phyloP scores from a whole-genome alignment of 2,329 filamentous ascomycete species.

The Cytospora piceicola region DNA sequence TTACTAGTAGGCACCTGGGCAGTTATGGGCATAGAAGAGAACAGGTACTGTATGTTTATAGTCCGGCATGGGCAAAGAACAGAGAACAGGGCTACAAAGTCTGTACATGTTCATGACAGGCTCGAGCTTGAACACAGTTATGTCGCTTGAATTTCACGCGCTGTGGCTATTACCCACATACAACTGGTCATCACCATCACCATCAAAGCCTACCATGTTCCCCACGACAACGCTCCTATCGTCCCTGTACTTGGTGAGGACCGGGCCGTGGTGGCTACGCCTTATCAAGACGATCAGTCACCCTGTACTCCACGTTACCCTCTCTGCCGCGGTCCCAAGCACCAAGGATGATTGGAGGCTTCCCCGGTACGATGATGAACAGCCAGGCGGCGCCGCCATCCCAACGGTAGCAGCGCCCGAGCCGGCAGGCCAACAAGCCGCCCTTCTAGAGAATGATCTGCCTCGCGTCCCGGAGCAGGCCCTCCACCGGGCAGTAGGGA shows the following conservation, averaged over 20 bases:
- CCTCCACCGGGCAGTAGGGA: conserved; percentile 91
- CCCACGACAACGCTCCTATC: not conserved
- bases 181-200: not conserved
- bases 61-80: not conserved
- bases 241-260: not conserved
- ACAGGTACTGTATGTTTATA: not conserved
- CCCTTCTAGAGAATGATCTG: conserved; percentile 66
- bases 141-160: not conserved
- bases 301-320: too few relatives aligned
- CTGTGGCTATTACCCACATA: not conserved
- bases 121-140: not conserved
- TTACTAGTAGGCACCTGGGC: too few relatives aligned
- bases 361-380: not conserved
- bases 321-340: too few relatives aligned
- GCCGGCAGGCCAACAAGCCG: not conserved
- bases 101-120: not conserved
- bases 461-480: conserved; percentile 73
- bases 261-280: not conserved
- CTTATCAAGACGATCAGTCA: too few relatives aligned
- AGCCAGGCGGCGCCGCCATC: not conserved
- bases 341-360: not conserved
- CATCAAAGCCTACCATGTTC: not conserved
- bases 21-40: too few relatives aligned
- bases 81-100: not conserved
- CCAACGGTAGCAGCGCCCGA: not conserved